Percentiles rank a stretch among this genome's conserved stretches.
phyloP scores from a whole-genome alignment of 805 yeast genomes.

The Myxozyma neotropica region DNA sequence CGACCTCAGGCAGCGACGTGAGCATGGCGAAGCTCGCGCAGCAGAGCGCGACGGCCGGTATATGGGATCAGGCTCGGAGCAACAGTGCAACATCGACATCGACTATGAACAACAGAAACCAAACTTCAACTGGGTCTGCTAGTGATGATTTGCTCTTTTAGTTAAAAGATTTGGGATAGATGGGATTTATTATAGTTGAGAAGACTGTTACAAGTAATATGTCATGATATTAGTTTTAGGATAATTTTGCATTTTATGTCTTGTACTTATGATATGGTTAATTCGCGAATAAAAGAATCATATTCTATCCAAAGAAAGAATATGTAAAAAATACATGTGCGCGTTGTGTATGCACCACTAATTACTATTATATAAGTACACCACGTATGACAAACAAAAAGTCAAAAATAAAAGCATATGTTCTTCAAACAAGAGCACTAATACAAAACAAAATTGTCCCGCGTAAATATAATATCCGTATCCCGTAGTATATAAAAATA shows the following conservation, averaged over 20 bases:
- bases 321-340: not conserved
- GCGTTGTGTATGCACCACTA: not conserved
- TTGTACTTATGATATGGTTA: not conserved
- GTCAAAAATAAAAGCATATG: not conserved
- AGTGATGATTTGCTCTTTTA: conserved; percentile 17
- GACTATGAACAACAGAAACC: not conserved
- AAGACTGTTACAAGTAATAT: too few relatives aligned
- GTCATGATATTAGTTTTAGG: not conserved
- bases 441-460: not conserved
- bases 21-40: conserved; percentile 39
- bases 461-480: too few relatives aligned
- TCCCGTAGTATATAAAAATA: too few relatives aligned
- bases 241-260: not conserved
- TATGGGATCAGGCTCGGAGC: conserved; percentile 37
- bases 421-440: not conserved
- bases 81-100: conserved; percentile 6
- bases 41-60: conserved; percentile 38
- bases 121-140: not conserved
- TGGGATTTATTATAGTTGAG: not conserved
- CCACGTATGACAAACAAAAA: not conserved
- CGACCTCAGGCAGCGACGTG: conserved; percentile 6
- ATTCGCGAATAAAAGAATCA: not conserved
- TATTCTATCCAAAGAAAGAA: not conserved
- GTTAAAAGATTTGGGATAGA: not conserved
- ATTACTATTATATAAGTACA: too few relatives aligned